Base-by-base conservation (phyloP, 768 basidiomycete species). In the Mycena rosella region DNA sequence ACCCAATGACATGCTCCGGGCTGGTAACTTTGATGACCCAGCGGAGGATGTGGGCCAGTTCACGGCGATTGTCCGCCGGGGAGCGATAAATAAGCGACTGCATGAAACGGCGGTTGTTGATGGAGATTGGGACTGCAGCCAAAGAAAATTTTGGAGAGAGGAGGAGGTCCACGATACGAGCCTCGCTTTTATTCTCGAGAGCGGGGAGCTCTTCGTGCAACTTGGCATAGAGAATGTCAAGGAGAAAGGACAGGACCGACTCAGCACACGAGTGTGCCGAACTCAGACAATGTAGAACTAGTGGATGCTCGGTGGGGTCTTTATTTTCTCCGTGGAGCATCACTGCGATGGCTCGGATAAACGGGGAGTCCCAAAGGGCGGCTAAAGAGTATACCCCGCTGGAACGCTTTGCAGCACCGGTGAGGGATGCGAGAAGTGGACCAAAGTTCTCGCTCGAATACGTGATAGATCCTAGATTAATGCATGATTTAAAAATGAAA, bases 291-390 rank as follows among this genome's bases (percentile, higher is more conserved):
- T 14, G 53, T n/a, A 30, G 51, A 44, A 29, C 34, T 18, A 42
- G 47, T 13, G 36, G 64, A 42, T 67, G 53, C 27, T 54, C 65
- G n/a, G 11, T 40, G 6, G 52, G 30, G 34, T 60, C 59, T 51
- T 8, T 49, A 29, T 60, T 48, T 29, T 60, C 59, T 11, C 15
- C 59, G 3, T 40, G 27, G 8, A 60, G 59, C 18, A 65, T 18
- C 1, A 56, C 53, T 20, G 53, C 51, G 14, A 67, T 34, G n/a
- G 65, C 59, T 30, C 51, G 65, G 1, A 54, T 54, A 32, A 67
- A 67, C 0, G 53, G 65, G 6, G 65, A 67, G 51, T 60, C 53
- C 65, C 65, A 67, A 15, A 67, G 10, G 9, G 38, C 36, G 15
- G 34, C 36, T 11, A 49, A 20, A 18, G 47, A 26, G 29, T 27